Evolutionary conservation across 345 rosid genomes (phyloP).

Genomic region (Orychophragmus violaceus): DNA sequence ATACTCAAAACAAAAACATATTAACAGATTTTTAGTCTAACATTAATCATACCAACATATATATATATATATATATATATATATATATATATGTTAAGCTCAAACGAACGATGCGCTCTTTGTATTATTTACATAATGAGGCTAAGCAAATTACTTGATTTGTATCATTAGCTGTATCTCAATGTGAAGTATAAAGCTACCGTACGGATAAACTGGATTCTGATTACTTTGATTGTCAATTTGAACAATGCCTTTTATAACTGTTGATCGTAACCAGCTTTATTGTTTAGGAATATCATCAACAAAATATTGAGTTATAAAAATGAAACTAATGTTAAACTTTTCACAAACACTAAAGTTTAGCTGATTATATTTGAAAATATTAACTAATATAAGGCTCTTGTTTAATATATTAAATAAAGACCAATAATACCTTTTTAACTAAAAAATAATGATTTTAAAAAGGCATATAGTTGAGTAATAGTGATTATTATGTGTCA

Average conservation of each 20-base stretch:
- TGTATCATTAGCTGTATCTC: slow-evolving; percentile 4
- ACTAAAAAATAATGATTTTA: neutral
- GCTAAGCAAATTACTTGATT: neutral
- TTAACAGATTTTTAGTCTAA: neutral
- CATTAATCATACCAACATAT: neutral
- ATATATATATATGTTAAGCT: neutral
- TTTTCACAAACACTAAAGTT: neutral
- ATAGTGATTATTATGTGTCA: neutral
- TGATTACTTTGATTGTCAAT: neutral
- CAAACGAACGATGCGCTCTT: neutral
- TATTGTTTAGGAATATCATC: neutral
- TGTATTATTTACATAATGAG: neutral
- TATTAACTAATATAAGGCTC: too few relatives aligned
- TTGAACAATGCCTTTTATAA: neutral
- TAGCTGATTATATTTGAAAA: too few relatives aligned
- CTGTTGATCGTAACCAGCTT: neutral
- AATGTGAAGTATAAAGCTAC: neutral
- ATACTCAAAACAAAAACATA: neutral
- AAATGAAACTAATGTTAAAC: neutral
- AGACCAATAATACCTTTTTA: too few relatives aligned
- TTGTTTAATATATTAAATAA: neutral
- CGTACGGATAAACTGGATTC: neutral
- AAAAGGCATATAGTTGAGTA: neutral
- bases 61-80: too few relatives aligned
- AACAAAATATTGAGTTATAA: neutral